phyloP scores from a whole-genome alignment of 169 alveolate species.

The Babesia ovis region DNA sequence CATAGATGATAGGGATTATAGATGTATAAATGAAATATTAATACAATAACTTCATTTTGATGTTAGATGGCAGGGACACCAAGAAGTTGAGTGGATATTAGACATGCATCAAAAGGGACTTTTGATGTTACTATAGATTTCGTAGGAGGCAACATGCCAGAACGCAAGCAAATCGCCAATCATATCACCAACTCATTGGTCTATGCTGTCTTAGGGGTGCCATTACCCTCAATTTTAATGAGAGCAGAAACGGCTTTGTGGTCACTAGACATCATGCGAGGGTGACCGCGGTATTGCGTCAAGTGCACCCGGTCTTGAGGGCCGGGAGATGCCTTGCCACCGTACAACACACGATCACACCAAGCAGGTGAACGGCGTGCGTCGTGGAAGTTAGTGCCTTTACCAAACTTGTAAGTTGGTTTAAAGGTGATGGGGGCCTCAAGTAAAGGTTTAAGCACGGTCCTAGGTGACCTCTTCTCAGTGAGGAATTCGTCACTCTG shows the following conservation, averaged over 20 bases:
- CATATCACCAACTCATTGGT: no score
- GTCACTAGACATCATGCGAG: constrained; percentile 73
- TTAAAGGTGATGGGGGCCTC: constrained; percentile 84
- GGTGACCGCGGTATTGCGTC: constrained; percentile 70
- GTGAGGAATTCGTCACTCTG: constrained; percentile 69
- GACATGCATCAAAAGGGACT: no score
- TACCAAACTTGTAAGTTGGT: constrained; percentile 91
- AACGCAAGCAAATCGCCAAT: no score
- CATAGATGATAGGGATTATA: no score
- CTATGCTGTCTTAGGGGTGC: no score
- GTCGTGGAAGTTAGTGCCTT: constrained; percentile 83
- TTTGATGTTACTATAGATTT: no score
- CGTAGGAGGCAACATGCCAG: no score
- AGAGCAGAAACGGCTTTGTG: constrained; percentile 82
- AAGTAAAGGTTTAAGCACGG: constrained; percentile 32
- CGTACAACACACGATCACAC: constrained; percentile 60
- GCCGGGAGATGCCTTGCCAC: constrained; percentile 8
- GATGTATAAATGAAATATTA: no score
- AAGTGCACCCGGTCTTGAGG: constrained; percentile 1
- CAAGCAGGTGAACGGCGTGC: constrained; percentile 91
- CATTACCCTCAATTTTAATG: constrained; percentile 6
- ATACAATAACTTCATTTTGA: no score
- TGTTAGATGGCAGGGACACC: no score
- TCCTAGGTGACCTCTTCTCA: constrained; percentile 45
- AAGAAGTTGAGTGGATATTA: no score